Conservation (phyloP, 2,329 filamentous ascomycete species). For the Triangularia setosa region DNA sequence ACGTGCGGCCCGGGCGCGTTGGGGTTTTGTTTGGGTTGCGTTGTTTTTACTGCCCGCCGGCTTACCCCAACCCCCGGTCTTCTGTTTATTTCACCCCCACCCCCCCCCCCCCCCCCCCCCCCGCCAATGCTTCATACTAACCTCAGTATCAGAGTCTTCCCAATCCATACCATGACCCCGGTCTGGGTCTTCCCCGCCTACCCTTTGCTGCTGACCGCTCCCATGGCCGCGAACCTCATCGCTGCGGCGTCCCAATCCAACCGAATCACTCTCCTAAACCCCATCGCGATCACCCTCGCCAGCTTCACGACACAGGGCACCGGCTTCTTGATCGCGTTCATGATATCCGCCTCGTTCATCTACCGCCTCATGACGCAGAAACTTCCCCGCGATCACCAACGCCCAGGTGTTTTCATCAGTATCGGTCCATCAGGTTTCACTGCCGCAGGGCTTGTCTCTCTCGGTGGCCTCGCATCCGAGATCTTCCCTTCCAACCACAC, state of each 20-base stretch:
- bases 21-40: too few relatives aligned
- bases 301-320: conserved; percentile 51
- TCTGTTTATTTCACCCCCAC: too few relatives aligned
- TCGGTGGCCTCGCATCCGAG: conserved; percentile 40
- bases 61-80: too few relatives aligned
- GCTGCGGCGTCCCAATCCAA: conserved; percentile 33
- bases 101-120: too few relatives aligned
- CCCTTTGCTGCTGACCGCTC: conserved; percentile 71
- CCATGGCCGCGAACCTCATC: conserved; percentile 62
- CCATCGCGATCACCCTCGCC: conserved; percentile 45
- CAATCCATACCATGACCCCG: conserved; percentile 80
- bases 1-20: too few relatives aligned
- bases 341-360: conserved; percentile 80
- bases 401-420: conserved; percentile 81
- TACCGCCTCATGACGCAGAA: conserved; percentile 89
- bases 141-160: conserved; percentile 41
- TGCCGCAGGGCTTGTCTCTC: conserved; percentile 39
- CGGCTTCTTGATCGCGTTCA: conserved; percentile 58
- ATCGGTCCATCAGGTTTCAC: conserved; percentile 69
- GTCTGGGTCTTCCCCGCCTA: conserved; percentile 88
- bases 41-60: too few relatives aligned
- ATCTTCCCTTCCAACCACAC: conserved; percentile 45
- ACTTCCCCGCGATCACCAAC: conserved; percentile 67
- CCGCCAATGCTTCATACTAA: neutral
- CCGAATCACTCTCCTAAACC: conserved; percentile 34